Base-by-base conservation (phyloP, 129 eudicot genomes). In the Arctium minus region DNA sequence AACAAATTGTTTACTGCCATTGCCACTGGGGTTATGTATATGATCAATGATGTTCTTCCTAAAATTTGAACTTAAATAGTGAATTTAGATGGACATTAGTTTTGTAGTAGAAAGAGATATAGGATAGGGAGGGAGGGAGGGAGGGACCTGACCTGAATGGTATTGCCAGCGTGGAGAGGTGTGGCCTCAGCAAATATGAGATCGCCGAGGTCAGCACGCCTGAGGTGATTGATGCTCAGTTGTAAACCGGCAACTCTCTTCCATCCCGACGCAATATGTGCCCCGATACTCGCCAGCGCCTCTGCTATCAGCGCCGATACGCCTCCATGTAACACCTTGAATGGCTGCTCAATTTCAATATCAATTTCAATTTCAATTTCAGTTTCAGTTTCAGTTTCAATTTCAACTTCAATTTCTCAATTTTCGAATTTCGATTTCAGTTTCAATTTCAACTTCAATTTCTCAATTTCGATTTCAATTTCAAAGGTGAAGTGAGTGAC, bases 291-390 rank as follows among this genome's bases (percentile, higher is more conserved):
- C 13, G 97, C 97, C 31, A 94, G 68, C 4, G 85, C 88, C 88
- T 94, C 98, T 3, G 97, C 91, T 44, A 92, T 92, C 62, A 94
- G 70, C n/a, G 97, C 98, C 5, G 98, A 94, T 0, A 92, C 98
- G 4, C 98, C 98, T 42, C 98, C 98, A 78, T 92, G 97, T 77
- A 94, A 87, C 87, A 91, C 94, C 92, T 91, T 89, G 81, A 94
- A 94, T 11, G 97, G 96, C 97, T 94, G 90, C 65, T 5, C 56
- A 18, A n/a, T 8, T 40, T 18, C 70, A 11, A 32, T 3, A 38
- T 81, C 22, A 44, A 33, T 29, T 27, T 0, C 39, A 38, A 12
- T 2, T 22, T 22, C 27, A 22, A 22, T 22, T 22, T 22, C 27
- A 22, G 27, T 22, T 73, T 15, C 31, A 29, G 5, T 11, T 29